These are phyloP conservation scores for Elongisporangium senticosum DNA, from an alignment of 352 stramenopile genomes.

Conservation along the genomic window DNA sequence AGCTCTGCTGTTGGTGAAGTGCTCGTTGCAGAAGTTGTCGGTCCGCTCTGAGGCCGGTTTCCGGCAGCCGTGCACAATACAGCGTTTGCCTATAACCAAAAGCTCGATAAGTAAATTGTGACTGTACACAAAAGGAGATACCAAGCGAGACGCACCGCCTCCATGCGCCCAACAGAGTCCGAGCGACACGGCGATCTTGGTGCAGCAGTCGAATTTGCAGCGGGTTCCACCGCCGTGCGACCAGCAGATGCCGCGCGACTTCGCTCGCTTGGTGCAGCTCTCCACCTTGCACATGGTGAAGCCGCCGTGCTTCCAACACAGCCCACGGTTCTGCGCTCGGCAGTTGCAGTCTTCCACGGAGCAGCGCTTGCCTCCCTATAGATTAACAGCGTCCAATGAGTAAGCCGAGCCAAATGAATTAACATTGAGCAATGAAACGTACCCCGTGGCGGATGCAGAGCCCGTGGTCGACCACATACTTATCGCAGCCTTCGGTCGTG, in stretches of 20 bases:
- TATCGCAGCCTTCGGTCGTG: constrained; percentile 31
- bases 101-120: background rate
- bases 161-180: constrained; percentile 41
- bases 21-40: constrained; percentile 39
- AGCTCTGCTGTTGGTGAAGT: constrained; percentile 12
- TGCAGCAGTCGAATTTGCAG: background rate
- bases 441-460: constrained; percentile 42
- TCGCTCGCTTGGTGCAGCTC: constrained; percentile 22
- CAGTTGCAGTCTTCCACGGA: constrained; percentile 31
- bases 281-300: constrained; percentile 21
- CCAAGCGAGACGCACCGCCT: constrained; percentile 20
- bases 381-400: background rate
- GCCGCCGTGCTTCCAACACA: constrained; percentile 35
- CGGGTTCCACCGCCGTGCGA: constrained; percentile 16
- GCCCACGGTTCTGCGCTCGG: constrained; percentile 28
- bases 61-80: constrained; percentile 27
- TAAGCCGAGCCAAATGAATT: background rate
- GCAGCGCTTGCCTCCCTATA: constrained; percentile 34
- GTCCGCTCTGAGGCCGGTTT: constrained; percentile 46
- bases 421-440: constrained; percentile 1
- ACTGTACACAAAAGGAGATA: constrained; percentile 4
- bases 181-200: background rate
- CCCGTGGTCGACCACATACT: constrained; percentile 39
- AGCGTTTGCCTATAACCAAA: constrained; percentile 27
- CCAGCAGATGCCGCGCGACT: constrained; percentile 21